phyloP scores from a whole-genome alignment of 2,329 filamentous ascomycete genomes.

The Botrytis cinerea region DNA sequence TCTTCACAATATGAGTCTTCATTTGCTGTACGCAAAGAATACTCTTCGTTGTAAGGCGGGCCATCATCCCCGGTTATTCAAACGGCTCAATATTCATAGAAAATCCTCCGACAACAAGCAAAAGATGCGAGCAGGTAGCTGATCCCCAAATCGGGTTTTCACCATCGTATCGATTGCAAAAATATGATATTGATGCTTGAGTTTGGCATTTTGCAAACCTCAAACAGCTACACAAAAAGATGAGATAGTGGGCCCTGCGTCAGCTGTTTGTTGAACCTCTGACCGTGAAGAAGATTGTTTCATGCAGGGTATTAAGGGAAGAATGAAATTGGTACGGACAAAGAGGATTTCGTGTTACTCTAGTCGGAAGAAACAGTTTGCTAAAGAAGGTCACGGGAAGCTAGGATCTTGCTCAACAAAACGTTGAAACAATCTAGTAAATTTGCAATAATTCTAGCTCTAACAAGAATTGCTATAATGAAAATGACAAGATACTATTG shows the following conservation, averaged over 20 bases:
- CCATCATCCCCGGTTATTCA: conserved; percentile 16
- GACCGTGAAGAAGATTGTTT: conserved; percentile 21
- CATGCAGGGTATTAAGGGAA: conserved; percentile 4
- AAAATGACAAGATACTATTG: conserved; percentile 11
- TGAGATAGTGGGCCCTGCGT: background rate
- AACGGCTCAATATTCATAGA: conserved; percentile 16
- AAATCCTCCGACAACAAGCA: conserved; percentile 20
- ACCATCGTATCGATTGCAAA: conserved; percentile 2
- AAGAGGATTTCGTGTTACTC: conserved; percentile 18
- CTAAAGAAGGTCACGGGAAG: conserved; percentile 20
- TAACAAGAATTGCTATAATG: conserved; percentile 12
- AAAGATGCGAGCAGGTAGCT: background rate
- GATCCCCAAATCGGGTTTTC: background rate
- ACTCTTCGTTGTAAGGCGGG: conserved; percentile 22
- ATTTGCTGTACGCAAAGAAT: conserved; percentile 21
- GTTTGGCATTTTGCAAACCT: conserved; percentile 16
- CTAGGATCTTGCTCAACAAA: background rate
- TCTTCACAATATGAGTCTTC: conserved; percentile 21
- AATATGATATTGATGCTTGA: conserved; percentile 8
- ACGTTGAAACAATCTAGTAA: background rate
- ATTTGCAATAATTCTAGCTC: background rate
- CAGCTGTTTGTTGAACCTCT: conserved; percentile 17
- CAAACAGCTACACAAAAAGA: conserved; percentile 21
- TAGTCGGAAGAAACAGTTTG: conserved; percentile 25
- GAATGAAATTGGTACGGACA: background rate